Conservation (phyloP, 441 rosid genomes). For the Dalechampia spathulata region DNA sequence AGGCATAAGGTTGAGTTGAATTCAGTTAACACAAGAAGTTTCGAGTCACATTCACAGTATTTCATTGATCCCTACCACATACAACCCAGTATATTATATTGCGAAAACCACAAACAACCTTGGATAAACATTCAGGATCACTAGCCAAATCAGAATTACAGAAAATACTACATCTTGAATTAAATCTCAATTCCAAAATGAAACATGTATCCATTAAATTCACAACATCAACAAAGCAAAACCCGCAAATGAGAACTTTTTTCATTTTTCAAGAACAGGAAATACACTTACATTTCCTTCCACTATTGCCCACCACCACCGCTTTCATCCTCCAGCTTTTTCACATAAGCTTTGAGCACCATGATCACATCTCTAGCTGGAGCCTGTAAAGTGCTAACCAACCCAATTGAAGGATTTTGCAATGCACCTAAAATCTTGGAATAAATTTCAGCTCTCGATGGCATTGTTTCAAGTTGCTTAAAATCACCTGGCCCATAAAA, state of each 20-base stretch:
- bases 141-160: conserved; percentile 9
- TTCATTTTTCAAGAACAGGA: neutral
- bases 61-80: neutral
- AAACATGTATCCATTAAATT: neutral
- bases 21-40: neutral
- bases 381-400: conserved; percentile 77
- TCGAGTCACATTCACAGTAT: neutral
- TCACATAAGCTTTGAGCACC: conserved; percentile 79
- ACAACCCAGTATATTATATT: neutral
- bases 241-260: neutral
- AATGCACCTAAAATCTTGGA: conserved; percentile 70
- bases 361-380: conserved; percentile 75
- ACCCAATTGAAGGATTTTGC: conserved; percentile 62
- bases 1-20: no score
- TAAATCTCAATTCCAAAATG: conserved; percentile 4
- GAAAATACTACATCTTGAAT: conserved; percentile 16
- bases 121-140: neutral
- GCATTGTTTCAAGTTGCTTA: conserved; percentile 68
- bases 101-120: conserved; percentile 1
- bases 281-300: neutral
- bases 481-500: conserved; percentile 76
- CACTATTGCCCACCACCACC: conserved; percentile 38
- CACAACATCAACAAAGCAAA: conserved; percentile 13
- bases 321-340: conserved; percentile 80
- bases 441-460: conserved; percentile 76